Evolutionary conservation across 768 basidiomycete species (phyloP), one percentile per base, ranked within the genome.

Genomic region (Rhodocollybia butyracea): DNA sequence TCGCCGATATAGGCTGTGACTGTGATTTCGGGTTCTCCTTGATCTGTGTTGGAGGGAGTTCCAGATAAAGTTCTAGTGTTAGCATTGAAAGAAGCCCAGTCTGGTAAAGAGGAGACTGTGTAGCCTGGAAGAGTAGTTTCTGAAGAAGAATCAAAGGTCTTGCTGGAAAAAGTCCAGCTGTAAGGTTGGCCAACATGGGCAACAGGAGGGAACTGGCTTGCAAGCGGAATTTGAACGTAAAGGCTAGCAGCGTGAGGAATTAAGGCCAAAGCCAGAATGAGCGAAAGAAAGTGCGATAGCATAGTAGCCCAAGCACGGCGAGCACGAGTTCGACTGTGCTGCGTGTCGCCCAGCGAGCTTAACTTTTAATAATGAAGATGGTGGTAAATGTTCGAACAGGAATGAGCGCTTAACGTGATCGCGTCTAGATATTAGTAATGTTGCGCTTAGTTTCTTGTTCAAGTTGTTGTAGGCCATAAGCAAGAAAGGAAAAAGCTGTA

Each of bases 61-160:
- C 95, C 95, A 51, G 70, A 66, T 57, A 98, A 86, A 1, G 84
- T 84, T 32, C 72, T 69, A 0, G 81, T 77, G 5, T 61, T 55
- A 21, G 81, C 67, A 67, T 94, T 81, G 66, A 95, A 96, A 3
- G 73, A 66, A 48, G 93, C 78, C 95, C 95, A 98, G 3, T 64
- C 50, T 3, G 94, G 93, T 17, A 94, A 73, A 24, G 70, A 58
- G 4, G 78, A 77, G 0, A 80, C 78, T 3, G 82, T 71, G 65
- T 87, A 90, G 22, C 62, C 67, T 13, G 34, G 31, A 32, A 84
- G 60, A 6, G 81, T 58, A 42, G 67, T 41, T 57, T 74, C 80
- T 59, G 69, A 66, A 30, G 72, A 61, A 8, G 80, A 79, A 29
- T 68, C 64, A 70, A 95, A 96, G 0, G 94, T 93, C 46, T 69